phyloP scores from a whole-genome alignment of 208 protist species.

The Novymonas esmeraldas region DNA sequence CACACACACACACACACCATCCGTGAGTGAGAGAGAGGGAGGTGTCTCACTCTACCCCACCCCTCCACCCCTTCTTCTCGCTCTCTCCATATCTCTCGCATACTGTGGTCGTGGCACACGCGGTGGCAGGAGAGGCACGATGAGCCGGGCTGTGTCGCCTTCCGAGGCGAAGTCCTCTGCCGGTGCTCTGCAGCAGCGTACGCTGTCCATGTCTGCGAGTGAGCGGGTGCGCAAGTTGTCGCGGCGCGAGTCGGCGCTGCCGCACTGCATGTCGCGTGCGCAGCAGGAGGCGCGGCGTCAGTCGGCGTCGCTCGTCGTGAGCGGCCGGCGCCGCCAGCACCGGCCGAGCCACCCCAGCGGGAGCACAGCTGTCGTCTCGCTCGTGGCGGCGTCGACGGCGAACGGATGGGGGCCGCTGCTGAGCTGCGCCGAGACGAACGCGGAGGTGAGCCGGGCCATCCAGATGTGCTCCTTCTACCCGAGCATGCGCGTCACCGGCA shows the following conservation, averaged over 20 bases:
- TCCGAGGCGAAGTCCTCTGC: background rate
- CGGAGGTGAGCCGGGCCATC: constrained; percentile 47
- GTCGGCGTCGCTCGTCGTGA: background rate
- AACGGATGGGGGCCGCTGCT: constrained; percentile 22
- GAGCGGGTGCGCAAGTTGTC: constrained; percentile 8
- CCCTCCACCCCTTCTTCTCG: too few species aligned
- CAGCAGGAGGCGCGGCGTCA: constrained; percentile 36
- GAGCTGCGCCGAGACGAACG: constrained; percentile 9
- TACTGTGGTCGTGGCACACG: too few species aligned
- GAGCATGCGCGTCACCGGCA: constrained; percentile 67
- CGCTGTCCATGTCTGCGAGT: constrained; percentile 1
- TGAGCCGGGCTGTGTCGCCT: constrained; percentile 8
- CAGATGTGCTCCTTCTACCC: constrained; percentile 77
- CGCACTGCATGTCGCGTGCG: constrained; percentile 51
- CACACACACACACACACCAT: too few species aligned
- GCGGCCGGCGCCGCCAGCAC: constrained; percentile 7
- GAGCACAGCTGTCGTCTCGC: background rate
- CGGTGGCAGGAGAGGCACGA: background rate
- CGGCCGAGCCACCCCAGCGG: background rate
- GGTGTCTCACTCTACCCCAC: too few species aligned
- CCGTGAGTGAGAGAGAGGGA: too few species aligned
- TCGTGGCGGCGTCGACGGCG: background rate
- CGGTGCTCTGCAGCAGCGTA: background rate
- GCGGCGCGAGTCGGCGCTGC: constrained; percentile 30
- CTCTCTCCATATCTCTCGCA: too few species aligned